Base-by-base conservation (phyloP, 208 protist species). In the Acanthamoeba sp. region DNA sequence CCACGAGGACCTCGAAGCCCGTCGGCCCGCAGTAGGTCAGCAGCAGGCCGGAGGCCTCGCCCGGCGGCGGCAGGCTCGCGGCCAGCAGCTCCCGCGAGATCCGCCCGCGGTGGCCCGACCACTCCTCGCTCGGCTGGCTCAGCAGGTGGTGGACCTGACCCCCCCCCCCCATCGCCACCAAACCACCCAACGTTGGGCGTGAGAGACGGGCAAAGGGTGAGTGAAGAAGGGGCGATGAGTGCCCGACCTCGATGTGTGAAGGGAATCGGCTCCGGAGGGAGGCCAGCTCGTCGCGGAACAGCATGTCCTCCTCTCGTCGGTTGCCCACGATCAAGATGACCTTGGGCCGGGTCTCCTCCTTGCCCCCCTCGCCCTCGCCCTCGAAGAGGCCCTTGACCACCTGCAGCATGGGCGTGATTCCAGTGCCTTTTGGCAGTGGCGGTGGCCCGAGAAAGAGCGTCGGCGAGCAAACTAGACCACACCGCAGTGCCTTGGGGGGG, bases 331-430 rank as follows among this genome's bases (percentile, higher is more conserved):
- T 80, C 71, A 80, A 29, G 9, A 48, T 45, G 14, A 80, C n/a
- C 71, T 80, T 80, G n/a, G 71, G 71, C 27, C 32, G 32, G 36
- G 3, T 80, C 38, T 80, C 71, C 22, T 42, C 34, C n/a, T 4
- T 24, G 16, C 18, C 14, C 52, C 14, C 18, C 52, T 59, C 27
- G 12, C 7, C 24, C 5, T 88, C 45, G 9, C 34, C 80, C 22
- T 88, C 48, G 38, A 88, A 62, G 34, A 88, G 10, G 32, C 80
- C 80, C 27, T 24, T 42, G 0, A 87, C 20, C 40, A 87, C 62
- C 55, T 95, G 94, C 59, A 95, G 42, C 90, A 95, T 95, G 57
- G 94, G 94, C 34, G 94, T 95, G 34, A 95, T 62, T 32, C 94
- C 94, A 71, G 90, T 95, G 40, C 94, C 94, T 91, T 62, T 27